These are phyloP conservation scores for Entoloma clypeatum DNA, from an alignment of 1,284 basidiomycete species.

Conservation along the genomic window DNA sequence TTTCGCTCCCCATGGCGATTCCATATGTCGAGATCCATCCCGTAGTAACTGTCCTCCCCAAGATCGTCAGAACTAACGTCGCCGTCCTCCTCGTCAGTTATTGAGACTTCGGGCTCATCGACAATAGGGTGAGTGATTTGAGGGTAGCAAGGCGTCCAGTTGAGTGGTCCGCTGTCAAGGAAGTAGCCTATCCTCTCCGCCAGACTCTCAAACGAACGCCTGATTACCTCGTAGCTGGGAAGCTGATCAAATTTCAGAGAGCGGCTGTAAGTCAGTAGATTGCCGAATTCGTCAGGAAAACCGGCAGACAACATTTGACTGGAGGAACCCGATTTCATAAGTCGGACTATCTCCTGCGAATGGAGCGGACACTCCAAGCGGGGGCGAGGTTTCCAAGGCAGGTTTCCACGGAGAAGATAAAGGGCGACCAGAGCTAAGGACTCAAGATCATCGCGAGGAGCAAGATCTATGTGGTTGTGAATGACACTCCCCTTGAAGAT, in stretches of 20 bases:
- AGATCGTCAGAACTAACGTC: slow-evolving; percentile 11
- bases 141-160: slow-evolving; percentile 17
- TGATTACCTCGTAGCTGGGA: slow-evolving; percentile 15
- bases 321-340: slow-evolving; percentile 12
- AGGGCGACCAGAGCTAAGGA: slow-evolving; percentile 23
- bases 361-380: slow-evolving; percentile 8
- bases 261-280: slow-evolving; percentile 19
- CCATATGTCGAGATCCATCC: slow-evolving; percentile 15
- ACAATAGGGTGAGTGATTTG: slow-evolving; percentile 9
- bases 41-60: slow-evolving; percentile 16
- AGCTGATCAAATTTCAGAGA: slow-evolving; percentile 16
- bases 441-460: slow-evolving; percentile 28
- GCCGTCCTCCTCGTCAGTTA: slow-evolving; percentile 12
- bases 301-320: slow-evolving; percentile 7
- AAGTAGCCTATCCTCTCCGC: slow-evolving; percentile 10
- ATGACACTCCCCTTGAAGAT: slow-evolving; percentile 1
- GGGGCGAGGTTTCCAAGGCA: slow-evolving; percentile 23
- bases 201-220: slow-evolving; percentile 9
- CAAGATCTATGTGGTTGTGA: slow-evolving; percentile 18
- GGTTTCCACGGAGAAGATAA: slow-evolving; percentile 23
- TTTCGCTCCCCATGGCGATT: slow-evolving; percentile 15
- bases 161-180: slow-evolving; percentile 14
- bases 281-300: slow-evolving; percentile 19
- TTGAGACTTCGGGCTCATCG: slow-evolving; percentile 12
- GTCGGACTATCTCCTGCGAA: slow-evolving; percentile 15